phyloP scores from a whole-genome alignment of 805 yeast species.

The Brettanomyces sp. region DNA sequence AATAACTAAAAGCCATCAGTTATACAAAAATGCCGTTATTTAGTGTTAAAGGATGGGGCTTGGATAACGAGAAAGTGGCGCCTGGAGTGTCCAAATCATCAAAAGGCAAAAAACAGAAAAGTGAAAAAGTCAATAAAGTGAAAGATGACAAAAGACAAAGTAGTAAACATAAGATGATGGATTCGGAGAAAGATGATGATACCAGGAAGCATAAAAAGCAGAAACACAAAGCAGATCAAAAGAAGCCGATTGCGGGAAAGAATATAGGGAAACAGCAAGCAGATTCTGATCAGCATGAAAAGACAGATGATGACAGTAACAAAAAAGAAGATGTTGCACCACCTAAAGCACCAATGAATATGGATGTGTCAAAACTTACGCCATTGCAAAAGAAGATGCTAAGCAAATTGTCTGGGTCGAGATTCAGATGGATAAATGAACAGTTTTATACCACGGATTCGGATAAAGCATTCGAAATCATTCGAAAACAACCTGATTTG shows the following conservation, averaged over 20 bases:
- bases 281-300: neutral
- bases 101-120: conserved; percentile 6
- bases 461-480: conserved; percentile 60
- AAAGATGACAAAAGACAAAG: neutral
- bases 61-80: conserved; percentile 45
- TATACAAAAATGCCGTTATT: conserved; percentile 50
- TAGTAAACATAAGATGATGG: neutral
- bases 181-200: neutral
- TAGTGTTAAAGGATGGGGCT: conserved; percentile 76
- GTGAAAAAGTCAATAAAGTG: neutral
- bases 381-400: conserved; percentile 93
- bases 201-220: neutral
- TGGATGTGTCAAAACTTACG: conserved; percentile 40
- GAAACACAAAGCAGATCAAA: neutral
- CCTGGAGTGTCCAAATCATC: conserved; percentile 15
- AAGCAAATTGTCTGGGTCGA: conserved; percentile 86
- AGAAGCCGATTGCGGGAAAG: neutral
- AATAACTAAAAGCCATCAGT: too few species aligned
- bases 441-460: conserved; percentile 87
- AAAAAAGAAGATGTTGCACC: conserved; percentile 2
- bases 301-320: neutral
- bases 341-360: neutral
- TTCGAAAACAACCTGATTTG: conserved; percentile 73
- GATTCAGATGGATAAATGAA: conserved; percentile 98
- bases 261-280: too few species aligned